A percentile compares a stretch with the other conserved stretches of the same genome.
Conservation (phyloP, 2,329 filamentous ascomycete genomes). For the Aspergillus quadricinctus region DNA sequence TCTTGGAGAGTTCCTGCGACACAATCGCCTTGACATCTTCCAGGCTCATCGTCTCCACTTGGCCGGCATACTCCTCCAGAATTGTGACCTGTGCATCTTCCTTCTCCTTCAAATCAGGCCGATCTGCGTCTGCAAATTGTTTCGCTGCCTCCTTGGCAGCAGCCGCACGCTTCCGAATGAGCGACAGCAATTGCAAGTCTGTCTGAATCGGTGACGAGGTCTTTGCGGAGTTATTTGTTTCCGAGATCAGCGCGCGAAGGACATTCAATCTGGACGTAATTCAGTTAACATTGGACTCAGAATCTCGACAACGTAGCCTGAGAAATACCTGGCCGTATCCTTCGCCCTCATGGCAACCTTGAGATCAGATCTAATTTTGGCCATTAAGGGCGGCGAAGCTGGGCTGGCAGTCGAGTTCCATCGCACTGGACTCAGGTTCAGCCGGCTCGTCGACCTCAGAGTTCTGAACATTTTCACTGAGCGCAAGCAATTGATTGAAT, state of each 20-base stretch:
- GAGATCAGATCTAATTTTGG: conserved; percentile 43
- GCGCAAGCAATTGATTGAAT: not conserved
- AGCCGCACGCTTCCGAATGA: conserved; percentile 43
- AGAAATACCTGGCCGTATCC: conserved; percentile 40
- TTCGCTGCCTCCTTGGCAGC: conserved; percentile 36
- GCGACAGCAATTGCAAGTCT: conserved; percentile 43
- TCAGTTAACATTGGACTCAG: not conserved
- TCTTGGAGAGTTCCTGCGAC: conserved; percentile 27
- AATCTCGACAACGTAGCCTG: not conserved
- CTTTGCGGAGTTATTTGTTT: conserved; percentile 48
- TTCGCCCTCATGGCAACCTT: conserved; percentile 49
- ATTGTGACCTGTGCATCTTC: conserved; percentile 42
- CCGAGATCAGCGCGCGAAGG: conserved; percentile 46
- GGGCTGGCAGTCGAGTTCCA: conserved; percentile 38
- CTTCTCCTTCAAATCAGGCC: conserved; percentile 43
- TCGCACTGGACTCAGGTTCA: conserved; percentile 28
- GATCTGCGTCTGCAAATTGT: conserved; percentile 38
- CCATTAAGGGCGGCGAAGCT: conserved; percentile 40
- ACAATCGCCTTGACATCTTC: conserved; percentile 40
- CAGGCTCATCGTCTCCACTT: conserved; percentile 38
- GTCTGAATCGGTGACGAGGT: conserved; percentile 43
- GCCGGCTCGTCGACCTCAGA: conserved; percentile 25
- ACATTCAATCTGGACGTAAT: conserved; percentile 40
- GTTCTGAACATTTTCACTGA: conserved; percentile 28
- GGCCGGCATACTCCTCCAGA: conserved; percentile 42